phyloP scores from a whole-genome alignment of 495 filamentous ascomycete genomes.

The Platismatia glauca region DNA sequence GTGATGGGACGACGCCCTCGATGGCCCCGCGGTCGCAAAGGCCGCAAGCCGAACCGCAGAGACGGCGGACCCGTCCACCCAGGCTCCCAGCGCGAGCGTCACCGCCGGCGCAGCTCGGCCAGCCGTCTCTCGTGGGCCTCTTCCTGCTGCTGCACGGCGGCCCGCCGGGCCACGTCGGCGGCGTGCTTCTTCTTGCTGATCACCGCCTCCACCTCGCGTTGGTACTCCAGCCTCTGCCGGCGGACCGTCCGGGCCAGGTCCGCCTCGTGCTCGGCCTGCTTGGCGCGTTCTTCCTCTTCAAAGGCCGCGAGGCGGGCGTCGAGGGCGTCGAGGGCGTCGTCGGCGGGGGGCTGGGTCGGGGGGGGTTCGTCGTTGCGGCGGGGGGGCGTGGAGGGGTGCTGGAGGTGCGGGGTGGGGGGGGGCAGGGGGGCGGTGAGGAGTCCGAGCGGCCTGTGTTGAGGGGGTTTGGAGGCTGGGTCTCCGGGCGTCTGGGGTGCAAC shows the following conservation, averaged over 20 bases:
- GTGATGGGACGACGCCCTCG: too few species aligned
- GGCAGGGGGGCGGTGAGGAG: background rate
- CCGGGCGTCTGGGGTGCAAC: background rate
- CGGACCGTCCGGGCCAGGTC: background rate
- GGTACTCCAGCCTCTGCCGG: background rate
- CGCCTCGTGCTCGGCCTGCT: background rate
- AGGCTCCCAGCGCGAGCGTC: background rate
- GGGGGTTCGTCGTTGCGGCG: background rate
- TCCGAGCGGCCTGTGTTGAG: background rate
- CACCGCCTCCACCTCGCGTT: slow-evolving; percentile 4
- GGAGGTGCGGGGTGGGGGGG: background rate
- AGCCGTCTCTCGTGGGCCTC: slow-evolving; percentile 1
- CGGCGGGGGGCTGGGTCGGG: background rate
- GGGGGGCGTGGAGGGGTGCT: background rate
- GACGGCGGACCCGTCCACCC: background rate
- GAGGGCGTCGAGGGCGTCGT: background rate
- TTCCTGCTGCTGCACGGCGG: background rate
- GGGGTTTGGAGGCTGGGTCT: background rate
- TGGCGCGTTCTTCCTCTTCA: slow-evolving; percentile 6
- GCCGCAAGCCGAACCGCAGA: background rate
- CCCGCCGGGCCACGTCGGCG: background rate
- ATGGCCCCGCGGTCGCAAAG: background rate
- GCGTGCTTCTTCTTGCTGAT: background rate
- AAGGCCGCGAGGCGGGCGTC: background rate
- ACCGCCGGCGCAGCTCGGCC: slow-evolving; percentile 1